These are phyloP conservation scores for Allomyces macrogynus DNA, from an alignment of 192 early-diverging fungal genomes.

Conservation along the genomic window DNA sequence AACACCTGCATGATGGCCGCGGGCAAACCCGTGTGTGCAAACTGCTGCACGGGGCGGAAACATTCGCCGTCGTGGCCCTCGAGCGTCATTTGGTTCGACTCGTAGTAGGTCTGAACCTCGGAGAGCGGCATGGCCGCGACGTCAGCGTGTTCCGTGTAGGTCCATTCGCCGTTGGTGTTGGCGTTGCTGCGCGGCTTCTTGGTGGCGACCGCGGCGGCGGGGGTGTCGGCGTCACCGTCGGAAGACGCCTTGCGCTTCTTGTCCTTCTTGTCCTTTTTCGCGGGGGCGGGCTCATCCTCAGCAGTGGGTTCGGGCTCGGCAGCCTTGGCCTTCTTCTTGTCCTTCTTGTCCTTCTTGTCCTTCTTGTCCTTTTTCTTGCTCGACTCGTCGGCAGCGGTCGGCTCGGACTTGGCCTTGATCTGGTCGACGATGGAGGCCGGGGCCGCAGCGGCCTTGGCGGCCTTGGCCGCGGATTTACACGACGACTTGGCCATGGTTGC, in stretches of 20 bases:
- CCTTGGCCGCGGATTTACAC: not conserved
- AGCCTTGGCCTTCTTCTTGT: slow-evolving; percentile 20
- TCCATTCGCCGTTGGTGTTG: slow-evolving; percentile 26
- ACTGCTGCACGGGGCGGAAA: slow-evolving; percentile 48
- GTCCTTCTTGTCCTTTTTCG: slow-evolving; percentile 13
- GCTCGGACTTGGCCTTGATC: not conserved
- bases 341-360: slow-evolving; percentile 8
- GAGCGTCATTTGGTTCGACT: slow-evolving; percentile 39
- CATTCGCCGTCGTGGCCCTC: slow-evolving; percentile 19
- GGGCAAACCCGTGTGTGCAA: slow-evolving; percentile 50
- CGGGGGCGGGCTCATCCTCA: slow-evolving; percentile 10
- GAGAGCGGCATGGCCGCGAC: slow-evolving; percentile 8
- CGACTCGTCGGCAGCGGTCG: not conserved
- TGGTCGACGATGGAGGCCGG: not conserved
- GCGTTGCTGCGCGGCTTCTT: slow-evolving; percentile 27
- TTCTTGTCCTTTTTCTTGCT: slow-evolving; percentile 8
- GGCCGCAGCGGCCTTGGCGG: not conserved
- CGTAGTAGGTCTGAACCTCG: slow-evolving; percentile 25
- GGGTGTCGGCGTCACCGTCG: slow-evolving; percentile 13
- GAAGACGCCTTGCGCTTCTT: slow-evolving; percentile 23
- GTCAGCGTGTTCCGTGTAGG: slow-evolving; percentile 26
- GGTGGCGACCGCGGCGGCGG: slow-evolving; percentile 16
- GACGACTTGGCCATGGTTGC: not conserved
- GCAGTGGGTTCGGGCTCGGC: slow-evolving; percentile 8
- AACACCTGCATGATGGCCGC: slow-evolving; percentile 38